These are phyloP conservation scores for Endogone sp. DNA, from an alignment of 192 early-diverging fungal genomes.

Conservation along the genomic window DNA sequence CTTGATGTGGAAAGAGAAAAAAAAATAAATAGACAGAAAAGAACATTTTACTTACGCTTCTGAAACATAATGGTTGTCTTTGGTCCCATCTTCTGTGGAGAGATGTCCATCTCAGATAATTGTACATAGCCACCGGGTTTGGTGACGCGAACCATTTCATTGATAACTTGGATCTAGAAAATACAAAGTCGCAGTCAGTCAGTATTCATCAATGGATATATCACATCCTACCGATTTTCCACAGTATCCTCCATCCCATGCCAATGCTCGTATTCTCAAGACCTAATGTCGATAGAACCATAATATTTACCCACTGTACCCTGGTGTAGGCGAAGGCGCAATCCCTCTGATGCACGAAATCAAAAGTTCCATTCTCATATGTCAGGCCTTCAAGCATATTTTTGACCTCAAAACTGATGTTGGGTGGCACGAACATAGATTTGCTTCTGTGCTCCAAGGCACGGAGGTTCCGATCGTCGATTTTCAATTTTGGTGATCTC, in stretches of 20 bases:
- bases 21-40: neutral
- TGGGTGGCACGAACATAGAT: neutral
- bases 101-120: conserved; percentile 11
- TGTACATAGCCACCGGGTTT: conserved; percentile 1
- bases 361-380: neutral
- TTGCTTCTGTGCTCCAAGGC: neutral
- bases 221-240: too few species aligned
- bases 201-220: too few species aligned
- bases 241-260: too few species aligned
- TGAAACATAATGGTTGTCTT: neutral
- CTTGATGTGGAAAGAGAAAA: too few species aligned
- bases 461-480: neutral
- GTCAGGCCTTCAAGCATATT: neutral
- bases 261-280: too few species aligned
- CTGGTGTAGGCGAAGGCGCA: neutral
- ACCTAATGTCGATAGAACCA: neutral
- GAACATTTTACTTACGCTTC: neutral
- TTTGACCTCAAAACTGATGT: neutral
- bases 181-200: too few species aligned
- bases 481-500: neutral
- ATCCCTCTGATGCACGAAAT: neutral
- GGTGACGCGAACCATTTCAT: neutral
- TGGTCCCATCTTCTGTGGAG: conserved; percentile 6
- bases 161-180: neutral
- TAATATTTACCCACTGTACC: neutral